Percentiles rank a stretch among this genome's conserved stretches.
These are phyloP conservation scores for Globisporangium rhizosaccharum DNA, from an alignment of 352 stramenopile species.

Conservation along the genomic window DNA sequence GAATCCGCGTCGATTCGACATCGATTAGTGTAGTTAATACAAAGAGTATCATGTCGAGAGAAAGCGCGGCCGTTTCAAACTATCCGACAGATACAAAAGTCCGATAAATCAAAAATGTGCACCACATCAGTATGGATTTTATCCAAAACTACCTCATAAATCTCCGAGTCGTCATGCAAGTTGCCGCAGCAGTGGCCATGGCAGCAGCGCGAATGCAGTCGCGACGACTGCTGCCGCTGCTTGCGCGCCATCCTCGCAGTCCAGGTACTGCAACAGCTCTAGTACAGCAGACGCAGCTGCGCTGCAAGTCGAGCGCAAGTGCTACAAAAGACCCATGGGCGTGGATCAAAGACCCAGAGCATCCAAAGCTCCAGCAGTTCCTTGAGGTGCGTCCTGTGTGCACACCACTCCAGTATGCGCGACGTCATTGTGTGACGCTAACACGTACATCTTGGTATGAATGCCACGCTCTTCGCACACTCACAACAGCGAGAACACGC, in stretches of 20 bases:
- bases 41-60: no score
- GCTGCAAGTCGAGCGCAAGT: background rate
- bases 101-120: no score
- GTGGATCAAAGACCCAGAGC: conserved; percentile 46
- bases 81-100: no score
- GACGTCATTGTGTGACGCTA: background rate
- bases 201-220: background rate
- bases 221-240: background rate
- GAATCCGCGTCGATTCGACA: no score
- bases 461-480: background rate
- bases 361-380: conserved; percentile 50
- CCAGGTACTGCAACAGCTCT: background rate
- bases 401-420: no score
- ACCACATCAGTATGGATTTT: no score
- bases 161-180: background rate
- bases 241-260: background rate
- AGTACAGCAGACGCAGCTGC: background rate
- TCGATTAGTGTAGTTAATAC: no score
- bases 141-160: no score
- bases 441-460: background rate
- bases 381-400: conserved; percentile 35
- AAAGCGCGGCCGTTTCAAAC: no score
- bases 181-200: background rate
- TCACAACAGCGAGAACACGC: conserved; percentile 24
- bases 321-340: conserved; percentile 13